phyloP scores from a whole-genome alignment of 1,284 basidiomycete genomes.

The Trichosporon asahii region DNA sequence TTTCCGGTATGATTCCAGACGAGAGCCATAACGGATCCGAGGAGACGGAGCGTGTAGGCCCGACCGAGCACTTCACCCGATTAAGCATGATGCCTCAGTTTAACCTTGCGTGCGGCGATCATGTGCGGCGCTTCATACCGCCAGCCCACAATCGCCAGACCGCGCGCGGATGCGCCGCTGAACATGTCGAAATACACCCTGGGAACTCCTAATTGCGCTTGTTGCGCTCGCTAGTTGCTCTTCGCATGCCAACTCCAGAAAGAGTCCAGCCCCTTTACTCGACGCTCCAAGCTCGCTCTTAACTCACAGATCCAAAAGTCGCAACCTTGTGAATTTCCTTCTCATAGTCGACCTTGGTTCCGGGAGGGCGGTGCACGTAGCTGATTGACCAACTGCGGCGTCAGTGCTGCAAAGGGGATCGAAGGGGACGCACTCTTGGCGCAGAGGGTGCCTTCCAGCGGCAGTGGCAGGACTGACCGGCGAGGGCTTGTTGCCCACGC shows the following conservation, averaged over 20 bases:
- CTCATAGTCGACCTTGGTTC: slow-evolving; percentile 52
- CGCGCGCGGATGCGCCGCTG: too few species aligned
- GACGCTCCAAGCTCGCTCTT: too few species aligned
- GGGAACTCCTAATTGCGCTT: too few species aligned
- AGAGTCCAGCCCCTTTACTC: too few species aligned
- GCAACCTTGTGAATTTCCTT: slow-evolving; percentile 52
- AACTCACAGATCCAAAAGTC: slow-evolving; percentile 52
- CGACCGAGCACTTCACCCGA: background rate
- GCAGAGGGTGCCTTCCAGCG: slow-evolving; percentile 45
- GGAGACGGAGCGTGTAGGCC: background rate
- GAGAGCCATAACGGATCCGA: background rate
- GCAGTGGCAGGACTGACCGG: slow-evolving; percentile 22
- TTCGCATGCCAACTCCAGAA: too few species aligned
- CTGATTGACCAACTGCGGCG: slow-evolving; percentile 51
- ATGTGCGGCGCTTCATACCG: too few species aligned
- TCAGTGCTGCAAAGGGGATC: background rate
- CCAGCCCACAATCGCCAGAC: too few species aligned
- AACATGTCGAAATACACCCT: too few species aligned
- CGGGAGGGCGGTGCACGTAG: slow-evolving; percentile 51
- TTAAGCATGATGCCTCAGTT: background rate
- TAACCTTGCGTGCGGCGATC: background rate
- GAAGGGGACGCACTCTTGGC: slow-evolving; percentile 44
- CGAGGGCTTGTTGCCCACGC: slow-evolving; percentile 36
- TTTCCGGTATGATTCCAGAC: too few species aligned
- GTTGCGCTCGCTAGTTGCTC: too few species aligned